Evolutionary conservation across 2,329 filamentous ascomycete genomes (phyloP).

Genomic region (Cladophialophora chaetospira): DNA sequence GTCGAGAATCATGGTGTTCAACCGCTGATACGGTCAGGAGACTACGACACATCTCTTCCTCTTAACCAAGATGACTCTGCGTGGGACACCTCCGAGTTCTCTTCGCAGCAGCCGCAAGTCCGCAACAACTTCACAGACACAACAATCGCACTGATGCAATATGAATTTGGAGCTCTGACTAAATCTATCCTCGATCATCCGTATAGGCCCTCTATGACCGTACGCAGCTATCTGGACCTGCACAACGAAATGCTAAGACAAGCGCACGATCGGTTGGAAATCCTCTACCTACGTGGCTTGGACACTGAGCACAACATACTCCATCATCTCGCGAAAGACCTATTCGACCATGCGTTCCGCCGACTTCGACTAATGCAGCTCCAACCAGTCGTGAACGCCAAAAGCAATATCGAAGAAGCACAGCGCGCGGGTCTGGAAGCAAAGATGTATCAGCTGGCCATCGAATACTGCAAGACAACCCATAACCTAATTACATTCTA

Average conservation of each 20-base stretch:
- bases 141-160: constrained; percentile 9
- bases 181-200: constrained; percentile 11
- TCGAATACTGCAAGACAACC: constrained; percentile 16
- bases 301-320: constrained; percentile 5
- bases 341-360: constrained; percentile 8
- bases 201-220: constrained; percentile 3
- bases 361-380: constrained; percentile 10
- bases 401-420: background rate
- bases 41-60: constrained; percentile 3
- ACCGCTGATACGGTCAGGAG: background rate
- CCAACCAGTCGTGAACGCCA: constrained; percentile 7
- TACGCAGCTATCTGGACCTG: constrained; percentile 7
- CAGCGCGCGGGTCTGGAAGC: constrained; percentile 9
- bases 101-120: background rate
- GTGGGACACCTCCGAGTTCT: constrained; percentile 18
- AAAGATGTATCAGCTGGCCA: constrained; percentile 9
- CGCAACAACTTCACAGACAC: constrained; percentile 10
- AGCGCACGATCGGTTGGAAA: constrained; percentile 9
- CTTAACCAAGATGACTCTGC: constrained; percentile 7
- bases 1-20: constrained; percentile 17
- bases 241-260: constrained; percentile 15
- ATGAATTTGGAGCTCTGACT: constrained; percentile 9
- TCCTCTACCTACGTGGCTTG: constrained; percentile 3
- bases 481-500: constrained; percentile 6
- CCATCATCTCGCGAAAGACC: constrained; percentile 7